Conservation (phyloP, 2,329 filamentous ascomycete genomes). For the Xylariaceae sp. region DNA sequence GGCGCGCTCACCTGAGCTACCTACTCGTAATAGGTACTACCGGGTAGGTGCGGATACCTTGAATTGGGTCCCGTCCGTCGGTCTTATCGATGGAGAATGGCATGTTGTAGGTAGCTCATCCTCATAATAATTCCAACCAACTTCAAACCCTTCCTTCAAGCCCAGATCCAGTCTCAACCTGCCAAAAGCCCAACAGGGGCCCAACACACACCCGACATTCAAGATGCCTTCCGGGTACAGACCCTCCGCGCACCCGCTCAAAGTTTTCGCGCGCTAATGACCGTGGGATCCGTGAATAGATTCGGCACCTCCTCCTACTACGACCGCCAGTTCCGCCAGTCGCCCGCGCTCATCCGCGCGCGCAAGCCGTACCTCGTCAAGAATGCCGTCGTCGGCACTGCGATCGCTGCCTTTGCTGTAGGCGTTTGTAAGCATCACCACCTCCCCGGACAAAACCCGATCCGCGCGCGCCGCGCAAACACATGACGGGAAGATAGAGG, state of each 20-base stretch:
- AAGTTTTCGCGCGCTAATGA: conserved; percentile 1
- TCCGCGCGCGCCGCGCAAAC: not conserved
- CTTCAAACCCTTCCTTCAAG: not conserved
- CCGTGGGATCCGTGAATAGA: conserved; percentile 22
- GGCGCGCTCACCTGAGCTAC: too few species aligned
- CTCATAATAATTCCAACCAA: not conserved
- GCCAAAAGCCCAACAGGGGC: conserved; percentile 14
- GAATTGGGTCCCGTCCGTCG: too few species aligned
- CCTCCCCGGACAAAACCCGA: not conserved
- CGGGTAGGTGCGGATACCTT: too few species aligned
- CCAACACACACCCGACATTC: conserved; percentile 3
- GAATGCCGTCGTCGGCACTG: conserved; percentile 77
- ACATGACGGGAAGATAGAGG: too few species aligned
- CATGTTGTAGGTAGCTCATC: not conserved
- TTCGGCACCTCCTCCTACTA: conserved; percentile 71
- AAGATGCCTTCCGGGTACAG: conserved; percentile 26
- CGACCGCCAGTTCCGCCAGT: conserved; percentile 78
- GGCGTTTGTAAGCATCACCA: conserved; percentile 67
- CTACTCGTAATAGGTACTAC: too few species aligned
- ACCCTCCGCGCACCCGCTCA: not conserved
- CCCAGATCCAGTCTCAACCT: not conserved
- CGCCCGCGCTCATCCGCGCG: conserved; percentile 83
- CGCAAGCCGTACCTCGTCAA: conserved; percentile 87
- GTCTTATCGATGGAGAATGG: too few species aligned
- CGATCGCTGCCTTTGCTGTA: conserved; percentile 68